Evolutionary conservation across 1,284 basidiomycete species (phyloP).

Genomic region (Sporisorium scitamineum): DNA sequence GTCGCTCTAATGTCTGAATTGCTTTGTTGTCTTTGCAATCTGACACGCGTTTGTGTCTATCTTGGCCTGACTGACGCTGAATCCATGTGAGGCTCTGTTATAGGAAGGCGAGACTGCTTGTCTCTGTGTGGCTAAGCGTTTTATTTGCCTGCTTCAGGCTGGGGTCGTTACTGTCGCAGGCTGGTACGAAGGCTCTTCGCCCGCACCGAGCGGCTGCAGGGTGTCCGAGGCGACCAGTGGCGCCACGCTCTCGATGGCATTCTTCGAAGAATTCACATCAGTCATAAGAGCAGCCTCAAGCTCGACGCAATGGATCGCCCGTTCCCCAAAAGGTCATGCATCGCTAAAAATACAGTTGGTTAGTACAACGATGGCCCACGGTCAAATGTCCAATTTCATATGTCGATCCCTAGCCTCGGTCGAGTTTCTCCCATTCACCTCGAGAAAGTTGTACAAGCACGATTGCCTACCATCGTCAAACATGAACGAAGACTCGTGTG

Average conservation of each 20-base stretch:
- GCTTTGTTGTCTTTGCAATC: neutral
- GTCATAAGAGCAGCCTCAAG: too few species aligned
- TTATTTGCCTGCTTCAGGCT: neutral
- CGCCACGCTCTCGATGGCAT: too few species aligned
- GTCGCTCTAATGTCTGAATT: neutral
- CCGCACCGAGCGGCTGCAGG: too few species aligned
- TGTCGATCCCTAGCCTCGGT: constrained; percentile 15
- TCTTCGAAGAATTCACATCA: too few species aligned
- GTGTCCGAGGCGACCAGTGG: too few species aligned
- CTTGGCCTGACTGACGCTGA: neutral
- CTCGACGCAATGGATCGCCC: neutral
- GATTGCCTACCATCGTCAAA: constrained; percentile 35
- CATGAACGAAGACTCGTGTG: constrained; percentile 37
- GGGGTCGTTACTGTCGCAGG: neutral
- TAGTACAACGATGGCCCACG: neutral
- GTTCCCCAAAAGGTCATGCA: neutral
- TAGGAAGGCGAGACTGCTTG: neutral
- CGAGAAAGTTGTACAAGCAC: constrained; percentile 38
- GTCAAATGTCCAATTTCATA: constrained; percentile 18
- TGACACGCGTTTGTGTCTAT: neutral
- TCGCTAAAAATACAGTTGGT: neutral
- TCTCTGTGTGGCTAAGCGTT: neutral
- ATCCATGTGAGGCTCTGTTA: neutral
- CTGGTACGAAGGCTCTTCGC: too few species aligned
- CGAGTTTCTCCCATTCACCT: constrained; percentile 31